Evolutionary conservation across 75 land plant genomes (phyloP), one percentile per base, ranked within the genome.

Genomic region (Sequoiadendron giganteum): DNA sequence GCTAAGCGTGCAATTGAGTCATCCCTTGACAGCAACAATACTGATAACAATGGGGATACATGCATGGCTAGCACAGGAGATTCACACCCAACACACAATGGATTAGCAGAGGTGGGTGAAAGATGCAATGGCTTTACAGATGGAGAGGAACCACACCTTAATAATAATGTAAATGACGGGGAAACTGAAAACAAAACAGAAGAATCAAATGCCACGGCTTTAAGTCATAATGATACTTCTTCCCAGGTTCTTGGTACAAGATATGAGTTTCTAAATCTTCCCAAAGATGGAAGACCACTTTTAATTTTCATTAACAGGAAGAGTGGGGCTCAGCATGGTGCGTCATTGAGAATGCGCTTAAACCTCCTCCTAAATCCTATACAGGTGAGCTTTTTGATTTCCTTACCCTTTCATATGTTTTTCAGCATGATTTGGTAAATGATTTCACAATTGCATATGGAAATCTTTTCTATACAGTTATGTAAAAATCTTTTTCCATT

Each of bases 301-400:
- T 88, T 97, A 72, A 97, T 97, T 39, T 96, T 97, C 86, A 92
- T 96, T 54, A 97, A 97, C 92, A 94, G 94, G 86, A 97, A 94
- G 88, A 97, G 99, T 90, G 99, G 99, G 19, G 96, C 96, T 55
- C 99, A 93, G 40, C 94, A 92, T 84, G 99, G 99, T 15, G 92
- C 86, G 72, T 88, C 93, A 48, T 94, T 97, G 49, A 93, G 85
- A 86, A 94, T 90, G 42, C 96, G 96, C 45, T 87, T 97, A 38
- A 92, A 95, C 80, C 88, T 93, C 77, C 95, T 97, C 86, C 85
- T 96, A 42, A 97, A 97, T 90, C 97, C 99, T 86, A 91, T 94
- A 3, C 97, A 97, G 97, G 99, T 93, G 43, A 40, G 55, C 11
- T 47, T 42, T 36, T 85, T 43, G 36, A 85, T 56, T 14, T 56